Evolutionary conservation across 768 basidiomycete genomes (phyloP).

Genomic region (Kwoniella sp.): DNA sequence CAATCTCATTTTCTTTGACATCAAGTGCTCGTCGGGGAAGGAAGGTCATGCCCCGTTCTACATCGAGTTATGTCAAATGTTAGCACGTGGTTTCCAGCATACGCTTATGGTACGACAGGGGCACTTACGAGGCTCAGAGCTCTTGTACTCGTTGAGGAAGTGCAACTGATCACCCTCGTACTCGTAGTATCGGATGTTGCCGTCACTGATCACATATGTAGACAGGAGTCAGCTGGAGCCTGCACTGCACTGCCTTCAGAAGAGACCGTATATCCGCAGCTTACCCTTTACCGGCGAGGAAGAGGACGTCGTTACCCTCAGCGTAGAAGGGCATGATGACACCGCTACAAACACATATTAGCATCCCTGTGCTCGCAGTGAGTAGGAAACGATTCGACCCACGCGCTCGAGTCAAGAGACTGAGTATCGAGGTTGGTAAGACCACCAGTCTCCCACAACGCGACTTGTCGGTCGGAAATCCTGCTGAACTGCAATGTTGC

Average conservation of each 20-base stretch:
- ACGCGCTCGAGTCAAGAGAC: conserved; percentile 79
- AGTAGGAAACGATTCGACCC: conserved; percentile 18
- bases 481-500: conserved; percentile 68
- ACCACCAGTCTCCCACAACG: conserved; percentile 82
- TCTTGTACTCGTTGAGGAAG: conserved; percentile 75
- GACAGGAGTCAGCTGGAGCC: too few relatives aligned
- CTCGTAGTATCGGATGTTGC: conserved; percentile 88
- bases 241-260: background rate
- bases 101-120: background rate
- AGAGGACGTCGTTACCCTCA: conserved; percentile 82
- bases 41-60: conserved; percentile 92
- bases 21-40: conserved; percentile 87
- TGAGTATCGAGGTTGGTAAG: conserved; percentile 75
- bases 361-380: conserved; percentile 8
- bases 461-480: conserved; percentile 91
- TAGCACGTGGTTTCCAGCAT: background rate
- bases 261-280: conserved; percentile 24
- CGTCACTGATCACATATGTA: conserved; percentile 66
- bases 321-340: conserved; percentile 98
- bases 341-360: conserved; percentile 59
- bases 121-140: conserved; percentile 71
- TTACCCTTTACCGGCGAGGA: conserved; percentile 89
- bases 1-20: conserved; percentile 91
- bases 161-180: conserved; percentile 82
- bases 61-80: conserved; percentile 6